Evolutionary conservation across 345 rosid genomes (phyloP), one percentile per base, ranked within the genome.

Genomic region (Passiflora organensis): DNA sequence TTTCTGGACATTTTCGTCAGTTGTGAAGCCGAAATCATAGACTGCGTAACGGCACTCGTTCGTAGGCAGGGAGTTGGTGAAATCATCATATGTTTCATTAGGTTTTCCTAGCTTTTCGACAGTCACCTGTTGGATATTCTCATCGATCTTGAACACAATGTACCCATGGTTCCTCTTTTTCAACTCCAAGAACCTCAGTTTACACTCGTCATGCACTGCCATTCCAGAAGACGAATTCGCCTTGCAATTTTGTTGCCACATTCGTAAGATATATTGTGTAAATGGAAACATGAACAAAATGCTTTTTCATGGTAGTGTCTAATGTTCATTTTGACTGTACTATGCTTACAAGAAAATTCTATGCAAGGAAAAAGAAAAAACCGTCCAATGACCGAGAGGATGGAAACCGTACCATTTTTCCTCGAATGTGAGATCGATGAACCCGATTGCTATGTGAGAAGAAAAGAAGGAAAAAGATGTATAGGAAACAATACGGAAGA

Each of bases 181-280:
- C 39, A 85, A 76, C 56, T 85, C 93, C 71, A 68, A 59, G 67
- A 85, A 85, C 68, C 69, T 85, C 43, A 80, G 80, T 74, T 82
- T 85, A 78, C 93, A 85, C n/a, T 82, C 89, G 42, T 82, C 93
- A 21, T 52, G 18, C 51, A 82, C 93, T 0, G 80, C 86, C 89
- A 85, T 82, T 41, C 89, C 93, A 14, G 93, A 85, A 10, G 81
- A 63, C 39, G 89, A 64, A 58, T 85, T 85, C 20, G 93, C 86
- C 93, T 85, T 34, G 16, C 45, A 13, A 43, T n/a, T n/a, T n/a
- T 2, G 8, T 28, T 28, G 34, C 3, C 34, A 28, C 5, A 2
- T 3, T 28, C 8, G 34, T 28, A 28, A 28, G 34, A 28, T 28
- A 8, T 8, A 28, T 3, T 2, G 34, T 28, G 8, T 28, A 28